A percentile compares a stretch with the other conserved stretches of the same genome.
These are phyloP conservation scores for Nannochloropsis oceanica DNA, from an alignment of 108 stramenopile genomes.

Conservation along the genomic window DNA sequence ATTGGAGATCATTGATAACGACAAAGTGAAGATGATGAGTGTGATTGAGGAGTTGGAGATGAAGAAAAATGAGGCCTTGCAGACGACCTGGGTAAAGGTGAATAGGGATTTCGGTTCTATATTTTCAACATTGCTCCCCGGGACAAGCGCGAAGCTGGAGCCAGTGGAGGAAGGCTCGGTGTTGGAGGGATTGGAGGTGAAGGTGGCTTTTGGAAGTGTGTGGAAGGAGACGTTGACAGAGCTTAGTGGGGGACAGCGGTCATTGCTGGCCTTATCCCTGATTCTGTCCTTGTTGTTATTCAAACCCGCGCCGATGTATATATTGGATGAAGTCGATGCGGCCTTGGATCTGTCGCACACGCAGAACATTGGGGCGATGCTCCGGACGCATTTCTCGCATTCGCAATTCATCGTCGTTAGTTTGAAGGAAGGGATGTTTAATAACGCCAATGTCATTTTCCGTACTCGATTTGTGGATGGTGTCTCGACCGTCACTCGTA, in stretches of 20 bases:
- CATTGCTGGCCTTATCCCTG: slow-evolving; percentile 86
- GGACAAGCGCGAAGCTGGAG: slow-evolving; percentile 82
- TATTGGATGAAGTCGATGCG: slow-evolving; percentile 95
- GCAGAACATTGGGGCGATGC: slow-evolving; percentile 99
- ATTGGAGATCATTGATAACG: slow-evolving; percentile 79
- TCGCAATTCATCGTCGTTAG: slow-evolving; percentile 98
- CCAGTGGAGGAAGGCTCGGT: slow-evolving; percentile 74
- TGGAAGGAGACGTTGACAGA: slow-evolving; percentile 98
- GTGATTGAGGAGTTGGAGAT: slow-evolving; percentile 92
- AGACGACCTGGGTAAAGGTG: slow-evolving; percentile 79
- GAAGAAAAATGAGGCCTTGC: slow-evolving; percentile 82
- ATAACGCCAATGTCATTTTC: slow-evolving; percentile 99
- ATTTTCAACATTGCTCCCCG: slow-evolving; percentile 89
- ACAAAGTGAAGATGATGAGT: slow-evolving; percentile 87
- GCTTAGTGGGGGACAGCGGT: slow-evolving; percentile 93
- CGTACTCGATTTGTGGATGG: slow-evolving; percentile 97
- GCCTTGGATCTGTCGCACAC: slow-evolving; percentile 97
- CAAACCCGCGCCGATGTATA: slow-evolving; percentile 99
- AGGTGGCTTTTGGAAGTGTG: slow-evolving; percentile 83
- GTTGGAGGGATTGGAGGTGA: slow-evolving; percentile 91
- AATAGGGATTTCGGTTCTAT: slow-evolving; percentile 97
- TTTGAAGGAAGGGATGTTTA: slow-evolving; percentile 98
- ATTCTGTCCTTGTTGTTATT: slow-evolving; percentile 88
- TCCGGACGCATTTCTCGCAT: slow-evolving; percentile 91
- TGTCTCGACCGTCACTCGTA: slow-evolving; percentile 83